Conservation (phyloP, 306 rosid genomes). For the Cajanus cajan region DNA sequence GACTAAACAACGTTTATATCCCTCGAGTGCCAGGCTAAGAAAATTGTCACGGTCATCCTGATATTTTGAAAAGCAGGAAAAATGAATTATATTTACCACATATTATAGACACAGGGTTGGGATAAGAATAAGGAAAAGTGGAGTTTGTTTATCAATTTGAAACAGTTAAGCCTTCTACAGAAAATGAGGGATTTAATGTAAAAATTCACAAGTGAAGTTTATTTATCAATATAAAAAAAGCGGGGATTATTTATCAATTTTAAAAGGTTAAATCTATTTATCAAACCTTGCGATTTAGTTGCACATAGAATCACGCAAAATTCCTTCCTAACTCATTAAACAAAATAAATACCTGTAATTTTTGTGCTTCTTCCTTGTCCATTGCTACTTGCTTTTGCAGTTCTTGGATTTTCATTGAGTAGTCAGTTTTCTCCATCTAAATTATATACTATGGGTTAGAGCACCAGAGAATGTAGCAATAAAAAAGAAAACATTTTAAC, state of each 20-base stretch:
- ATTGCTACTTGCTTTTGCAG: conserved; percentile 89
- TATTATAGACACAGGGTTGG: not conserved
- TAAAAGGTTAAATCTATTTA: not conserved
- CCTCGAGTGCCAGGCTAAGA: conserved; percentile 84
- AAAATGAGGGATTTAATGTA: not conserved
- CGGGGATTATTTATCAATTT: not conserved
- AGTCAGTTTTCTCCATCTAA: conserved; percentile 87
- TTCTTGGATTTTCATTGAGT: conserved; percentile 73
- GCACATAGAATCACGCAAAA: not conserved
- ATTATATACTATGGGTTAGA: conserved; percentile 17
- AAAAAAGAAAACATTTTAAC: not conserved
- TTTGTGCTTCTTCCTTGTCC: conserved; percentile 91
- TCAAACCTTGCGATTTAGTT: not conserved
- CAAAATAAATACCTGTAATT: conserved; percentile 62
- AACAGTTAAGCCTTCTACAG: not conserved
- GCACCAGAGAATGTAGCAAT: conserved; percentile 4
- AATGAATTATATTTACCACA: not conserved
- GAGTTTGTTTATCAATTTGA: not conserved
- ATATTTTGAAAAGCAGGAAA: conserved; percentile 23
- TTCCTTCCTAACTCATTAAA: conserved; percentile 11
- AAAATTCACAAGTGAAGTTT: not conserved
- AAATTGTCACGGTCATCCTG: conserved; percentile 96
- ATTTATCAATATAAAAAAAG: not conserved
- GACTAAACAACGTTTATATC: conserved; percentile 79
- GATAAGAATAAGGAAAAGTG: not conserved